Evolutionary conservation across 257 asterid species (phyloP).

Genomic region (Verbena officinalis): DNA sequence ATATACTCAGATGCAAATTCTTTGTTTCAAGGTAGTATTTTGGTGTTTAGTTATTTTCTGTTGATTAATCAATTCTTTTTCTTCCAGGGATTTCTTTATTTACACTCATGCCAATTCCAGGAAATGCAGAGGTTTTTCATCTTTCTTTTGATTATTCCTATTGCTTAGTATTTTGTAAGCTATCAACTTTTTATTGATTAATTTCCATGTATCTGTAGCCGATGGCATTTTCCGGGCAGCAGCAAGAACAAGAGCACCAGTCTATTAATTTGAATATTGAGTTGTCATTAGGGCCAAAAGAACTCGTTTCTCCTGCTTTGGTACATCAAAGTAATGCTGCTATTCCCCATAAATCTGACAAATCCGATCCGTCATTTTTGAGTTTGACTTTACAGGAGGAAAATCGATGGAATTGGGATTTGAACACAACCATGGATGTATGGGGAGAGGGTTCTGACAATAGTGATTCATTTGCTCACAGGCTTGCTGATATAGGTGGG

Average conservation of each 20-base stretch:
- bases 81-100: conserved; percentile 35
- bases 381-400: conserved; percentile 50
- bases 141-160: conserved; percentile 23
- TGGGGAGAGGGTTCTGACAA: conserved; percentile 71
- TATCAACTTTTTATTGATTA: conserved; percentile 10
- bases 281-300: conserved; percentile 47
- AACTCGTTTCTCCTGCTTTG: conserved; percentile 34
- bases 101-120: conserved; percentile 53
- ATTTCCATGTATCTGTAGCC: conserved; percentile 46
- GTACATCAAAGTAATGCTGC: conserved; percentile 28
- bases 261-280: conserved; percentile 48
- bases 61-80: conserved; percentile 11
- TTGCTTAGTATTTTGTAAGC: conserved; percentile 7
- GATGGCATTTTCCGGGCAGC: conserved; percentile 46
- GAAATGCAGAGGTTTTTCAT: conserved; percentile 53
- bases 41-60: no score
- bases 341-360: conserved; percentile 28
- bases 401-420: conserved; percentile 80
- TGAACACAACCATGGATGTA: conserved; percentile 85
- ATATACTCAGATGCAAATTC: not conserved
- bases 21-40: not conserved
- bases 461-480: conserved; percentile 38
- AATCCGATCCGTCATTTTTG: conserved; percentile 49
- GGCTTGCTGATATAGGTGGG: conserved; percentile 31
- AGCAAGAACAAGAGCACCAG: conserved; percentile 37